Conservation (phyloP, 2,329 filamentous ascomycete species). For the Venturia carpophila region DNA sequence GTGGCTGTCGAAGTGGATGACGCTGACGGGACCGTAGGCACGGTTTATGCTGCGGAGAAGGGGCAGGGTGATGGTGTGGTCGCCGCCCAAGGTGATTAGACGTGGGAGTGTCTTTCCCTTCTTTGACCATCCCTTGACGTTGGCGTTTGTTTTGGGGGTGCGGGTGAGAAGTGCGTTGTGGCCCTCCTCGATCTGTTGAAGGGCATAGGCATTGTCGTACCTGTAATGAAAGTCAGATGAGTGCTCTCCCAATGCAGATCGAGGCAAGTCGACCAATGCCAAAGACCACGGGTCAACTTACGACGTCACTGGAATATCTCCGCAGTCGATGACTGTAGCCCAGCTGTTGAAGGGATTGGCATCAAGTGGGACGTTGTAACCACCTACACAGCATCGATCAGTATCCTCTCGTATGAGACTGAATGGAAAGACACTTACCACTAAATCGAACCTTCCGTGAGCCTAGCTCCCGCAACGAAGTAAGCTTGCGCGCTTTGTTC, state of each 20-base stretch:
- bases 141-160: constrained; percentile 58
- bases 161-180: constrained; percentile 69
- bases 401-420: neutral
- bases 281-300: constrained; percentile 36
- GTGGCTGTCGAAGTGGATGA: constrained; percentile 57
- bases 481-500: constrained; percentile 22
- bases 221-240: constrained; percentile 33
- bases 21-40: constrained; percentile 60
- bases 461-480: constrained; percentile 32
- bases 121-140: constrained; percentile 55
- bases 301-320: constrained; percentile 79
- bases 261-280: neutral
- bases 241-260: neutral
- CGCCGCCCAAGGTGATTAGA: constrained; percentile 63
- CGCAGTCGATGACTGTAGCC: constrained; percentile 73
- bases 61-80: constrained; percentile 54
- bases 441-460: constrained; percentile 50
- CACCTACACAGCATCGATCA: constrained; percentile 36
- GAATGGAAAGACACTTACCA: constrained; percentile 28
- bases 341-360: constrained; percentile 77
- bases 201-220: constrained; percentile 74
- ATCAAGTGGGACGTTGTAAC: constrained; percentile 74
- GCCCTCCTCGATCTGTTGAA: constrained; percentile 78
- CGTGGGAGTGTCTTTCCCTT: constrained; percentile 69
- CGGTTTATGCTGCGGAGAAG: constrained; percentile 51